Evolutionary conservation across 2,329 filamentous ascomycete species (phyloP).

Genomic region (Talaromyces sp.): DNA sequence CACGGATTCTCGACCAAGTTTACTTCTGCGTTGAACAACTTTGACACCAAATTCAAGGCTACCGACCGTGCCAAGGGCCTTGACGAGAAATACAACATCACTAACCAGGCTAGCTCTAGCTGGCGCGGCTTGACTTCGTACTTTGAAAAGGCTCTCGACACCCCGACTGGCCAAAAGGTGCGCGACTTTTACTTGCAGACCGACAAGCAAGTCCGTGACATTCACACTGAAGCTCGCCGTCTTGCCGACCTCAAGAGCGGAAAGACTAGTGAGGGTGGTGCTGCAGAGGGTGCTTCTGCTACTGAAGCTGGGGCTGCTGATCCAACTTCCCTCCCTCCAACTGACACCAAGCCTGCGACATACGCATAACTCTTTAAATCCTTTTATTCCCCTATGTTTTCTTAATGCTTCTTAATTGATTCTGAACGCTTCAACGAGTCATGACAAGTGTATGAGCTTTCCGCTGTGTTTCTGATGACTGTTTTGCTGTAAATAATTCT

Average conservation of each 20-base stretch:
- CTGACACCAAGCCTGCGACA: not conserved
- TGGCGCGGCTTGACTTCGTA: constrained; percentile 72
- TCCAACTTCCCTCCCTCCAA: not conserved
- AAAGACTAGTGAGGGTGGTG: constrained; percentile 34
- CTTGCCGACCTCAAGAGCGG: constrained; percentile 77
- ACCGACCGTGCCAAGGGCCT: constrained; percentile 77
- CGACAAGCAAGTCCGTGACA: constrained; percentile 85
- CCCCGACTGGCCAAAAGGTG: constrained; percentile 81
- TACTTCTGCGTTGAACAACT: constrained; percentile 64
- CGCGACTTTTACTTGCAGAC: constrained; percentile 80
- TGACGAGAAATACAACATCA: constrained; percentile 79
- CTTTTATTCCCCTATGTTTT: not conserved
- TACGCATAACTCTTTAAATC: not conserved
- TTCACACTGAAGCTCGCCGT: constrained; percentile 83
- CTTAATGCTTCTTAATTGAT: not conserved
- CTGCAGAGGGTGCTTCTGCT: constrained; percentile 31
- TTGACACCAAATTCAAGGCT: constrained; percentile 83
- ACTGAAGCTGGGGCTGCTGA: constrained; percentile 28
- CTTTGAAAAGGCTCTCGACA: constrained; percentile 87
- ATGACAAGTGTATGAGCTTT: constrained; percentile 2
- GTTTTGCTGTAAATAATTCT: not conserved
- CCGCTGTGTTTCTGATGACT: not conserved
- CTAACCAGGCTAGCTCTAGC: constrained; percentile 61
- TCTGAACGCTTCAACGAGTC: not conserved
- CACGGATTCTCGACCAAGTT: constrained; percentile 82